phyloP scores from a whole-genome alignment of 2,329 filamentous ascomycete genomes.

The Fusarium heterosporum region DNA sequence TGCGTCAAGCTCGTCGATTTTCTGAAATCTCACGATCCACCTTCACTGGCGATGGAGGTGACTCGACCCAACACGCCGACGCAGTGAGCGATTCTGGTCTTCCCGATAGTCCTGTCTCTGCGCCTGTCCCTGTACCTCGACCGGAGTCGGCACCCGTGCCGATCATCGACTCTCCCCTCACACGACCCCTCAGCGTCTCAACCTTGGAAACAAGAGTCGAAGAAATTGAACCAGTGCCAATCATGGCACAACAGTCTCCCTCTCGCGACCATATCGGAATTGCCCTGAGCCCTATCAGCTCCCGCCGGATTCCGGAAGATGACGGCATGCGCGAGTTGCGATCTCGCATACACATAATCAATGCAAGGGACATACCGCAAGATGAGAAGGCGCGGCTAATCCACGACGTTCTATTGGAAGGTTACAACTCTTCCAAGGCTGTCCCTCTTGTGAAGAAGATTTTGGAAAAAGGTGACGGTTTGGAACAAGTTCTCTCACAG shows the following conservation, averaged over 20 bases:
- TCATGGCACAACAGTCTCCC: conserved; percentile 39
- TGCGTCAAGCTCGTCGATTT: conserved; percentile 74
- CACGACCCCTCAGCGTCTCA: conserved; percentile 51
- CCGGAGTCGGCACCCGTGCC: conserved; percentile 30
- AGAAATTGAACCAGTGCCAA: conserved; percentile 40
- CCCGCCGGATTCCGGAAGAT: conserved; percentile 72
- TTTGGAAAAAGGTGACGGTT: conserved; percentile 28
- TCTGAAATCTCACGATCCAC: conserved; percentile 62
- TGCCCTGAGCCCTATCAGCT: conserved; percentile 47
- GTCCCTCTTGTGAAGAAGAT: conserved; percentile 31
- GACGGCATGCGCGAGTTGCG: conserved; percentile 80
- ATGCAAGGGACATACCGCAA: conserved; percentile 67
- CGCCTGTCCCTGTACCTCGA: conserved; percentile 12
- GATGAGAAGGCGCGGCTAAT: conserved; percentile 78
- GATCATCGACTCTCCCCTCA: conserved; percentile 43
- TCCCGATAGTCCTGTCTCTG: conserved; percentile 35
- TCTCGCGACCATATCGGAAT: conserved; percentile 52
- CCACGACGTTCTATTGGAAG: conserved; percentile 77
- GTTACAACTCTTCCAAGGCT: conserved; percentile 63
- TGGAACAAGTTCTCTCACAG: conserved; percentile 53
- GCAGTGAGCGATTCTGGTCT: conserved; percentile 39
- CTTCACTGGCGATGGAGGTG: conserved; percentile 52
- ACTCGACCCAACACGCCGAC: conserved; percentile 41
- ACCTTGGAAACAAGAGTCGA: conserved; percentile 52
- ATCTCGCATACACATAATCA: conserved; percentile 75